Base-by-base conservation (phyloP, 2,329 filamentous ascomycete species). In the Sodiomyces alkalinus region DNA sequence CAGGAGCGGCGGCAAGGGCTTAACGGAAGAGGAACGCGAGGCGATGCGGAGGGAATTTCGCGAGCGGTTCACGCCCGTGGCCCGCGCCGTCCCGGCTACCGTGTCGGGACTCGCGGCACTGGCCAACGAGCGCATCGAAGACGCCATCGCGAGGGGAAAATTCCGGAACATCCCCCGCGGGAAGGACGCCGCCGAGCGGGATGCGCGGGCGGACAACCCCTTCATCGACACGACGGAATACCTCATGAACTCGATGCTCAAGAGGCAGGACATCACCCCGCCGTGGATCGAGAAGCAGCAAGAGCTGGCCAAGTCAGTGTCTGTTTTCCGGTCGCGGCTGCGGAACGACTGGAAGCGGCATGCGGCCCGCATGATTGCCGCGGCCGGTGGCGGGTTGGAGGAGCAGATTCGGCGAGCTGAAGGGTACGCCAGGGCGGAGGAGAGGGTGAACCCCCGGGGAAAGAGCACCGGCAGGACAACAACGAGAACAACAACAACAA, bases 211-310 rank as follows among this genome's bases (percentile, higher is more conserved):
- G 1, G 78, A 77, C 41, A 92, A 79, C 40, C 85, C 90, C 0
- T 96, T 92, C 44, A 72, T 96, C 32, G 83, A 96, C 46, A 96
- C 87, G 1, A 96, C 90, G 0, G 87, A 96, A 52, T 94, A 94
- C 49, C 81, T 96, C 42, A 79, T 96, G 78, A 96, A 98, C 55
- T 90, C 92, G 55, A 94, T 96, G 60, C 94, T 98, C 37, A 81
- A 94, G 55, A 78, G 80, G 33, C 90, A 98, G 52, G 86, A 93
- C 13, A 81, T 96, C 34, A 82, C 92, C 1, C 90, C 90, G 1
- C 87, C 87, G 0, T 98, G 90, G 90, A 96, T 98, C 34, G 90
- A 98, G 53, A 96, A 94, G 55, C 90, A 98, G 50, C 87, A 96
- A 47, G 85, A 94, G 43, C 58, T 96, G 5, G 65, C 74, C 8